Percentiles rank a stretch among this genome's conserved stretches.
These are phyloP conservation scores for Sclerotinia sclerotiorum DNA, from an alignment of 2,329 filamentous ascomycete species.

Conservation along the genomic window DNA sequence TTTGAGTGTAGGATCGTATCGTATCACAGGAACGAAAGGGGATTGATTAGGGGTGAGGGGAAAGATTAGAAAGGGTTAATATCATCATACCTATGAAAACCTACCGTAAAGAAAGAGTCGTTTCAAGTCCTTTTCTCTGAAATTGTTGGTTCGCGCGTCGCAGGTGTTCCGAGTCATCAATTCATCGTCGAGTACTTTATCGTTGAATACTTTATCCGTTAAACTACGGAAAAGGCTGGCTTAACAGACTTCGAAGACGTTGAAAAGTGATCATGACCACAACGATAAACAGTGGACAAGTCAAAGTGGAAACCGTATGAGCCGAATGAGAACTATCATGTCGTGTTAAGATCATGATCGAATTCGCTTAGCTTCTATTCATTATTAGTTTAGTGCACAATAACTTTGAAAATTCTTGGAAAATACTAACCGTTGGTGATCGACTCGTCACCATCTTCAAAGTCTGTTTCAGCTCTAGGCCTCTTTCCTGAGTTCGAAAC, in stretches of 20 bases:
- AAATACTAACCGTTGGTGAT: conserved; percentile 33
- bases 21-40: conserved; percentile 29
- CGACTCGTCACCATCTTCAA: conserved; percentile 28
- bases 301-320: conserved; percentile 12
- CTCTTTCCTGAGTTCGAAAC: conserved; percentile 35
- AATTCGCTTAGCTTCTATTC: conserved; percentile 39
- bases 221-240: conserved; percentile 4
- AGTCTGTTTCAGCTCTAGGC: conserved; percentile 34
- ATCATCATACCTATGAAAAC: conserved; percentile 36
- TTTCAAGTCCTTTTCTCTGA: background rate
- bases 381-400: conserved; percentile 28
- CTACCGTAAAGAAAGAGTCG: conserved; percentile 27
- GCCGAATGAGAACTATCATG: background rate
- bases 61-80: conserved; percentile 24
- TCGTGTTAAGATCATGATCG: conserved; percentile 32
- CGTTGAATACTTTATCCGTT: conserved; percentile 4
- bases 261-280: background rate
- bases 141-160: background rate
- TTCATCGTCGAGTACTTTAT: background rate
- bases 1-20: conserved; percentile 26
- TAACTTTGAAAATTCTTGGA: background rate
- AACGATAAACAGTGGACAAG: background rate
- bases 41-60: conserved; percentile 16
- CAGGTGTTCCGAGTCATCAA: background rate
- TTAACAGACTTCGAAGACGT: conserved; percentile 18